Base-by-base conservation (phyloP, 345 rosid genomes). In the Excoecaria cochinchinensis region DNA sequence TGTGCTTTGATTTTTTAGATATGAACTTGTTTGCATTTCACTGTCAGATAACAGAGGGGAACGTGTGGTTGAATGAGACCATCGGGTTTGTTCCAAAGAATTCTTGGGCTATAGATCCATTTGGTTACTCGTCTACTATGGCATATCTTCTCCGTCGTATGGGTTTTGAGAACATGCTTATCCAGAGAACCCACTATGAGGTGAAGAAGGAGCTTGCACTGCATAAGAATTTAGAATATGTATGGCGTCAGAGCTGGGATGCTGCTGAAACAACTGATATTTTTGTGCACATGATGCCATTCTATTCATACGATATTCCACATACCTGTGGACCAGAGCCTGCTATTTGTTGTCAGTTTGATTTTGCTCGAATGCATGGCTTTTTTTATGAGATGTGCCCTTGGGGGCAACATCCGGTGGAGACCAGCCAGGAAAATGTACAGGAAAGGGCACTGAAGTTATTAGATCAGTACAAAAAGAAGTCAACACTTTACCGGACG, bases 241-340 rank as follows among this genome's bases (percentile, higher is more conserved):
- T 90, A 51, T 95, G 99, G 98, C 98, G 98, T 77, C 99, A 95
- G 72, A 89, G 91, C 78, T 95, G 99, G 99, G 99, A 95, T 83
- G 81, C 84, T 21, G 90, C 89, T 66, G 99, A 95, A 84, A 86
- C 92, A 36, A 91, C 99, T 21, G 99, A 95, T 79, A 93, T 93
- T 14, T 93, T 95, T 84, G 92, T 90, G 62, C 99, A 95, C 85
- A 93, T 93, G 98, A 95, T 93, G 99, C 99, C 99, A 22, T 93
- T 95, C 75, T 95, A 95, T 82, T 95, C 99, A 31, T 95, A 95
- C 65, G 99, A 95, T 74, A 81, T 93, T 79, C 98, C 99, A 21
- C 99, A 95, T 83, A 95, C 99, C 25, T 95, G 99, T 82, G 99
- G 98, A 9, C 99, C 99, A 36, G 99, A 95, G 82, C 99, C 99